Percentiles rank a stretch among this genome's conserved stretches.
Evolutionary conservation across 768 basidiomycete species (phyloP).

Genomic region (Macrolepiota albuminosa): DNA sequence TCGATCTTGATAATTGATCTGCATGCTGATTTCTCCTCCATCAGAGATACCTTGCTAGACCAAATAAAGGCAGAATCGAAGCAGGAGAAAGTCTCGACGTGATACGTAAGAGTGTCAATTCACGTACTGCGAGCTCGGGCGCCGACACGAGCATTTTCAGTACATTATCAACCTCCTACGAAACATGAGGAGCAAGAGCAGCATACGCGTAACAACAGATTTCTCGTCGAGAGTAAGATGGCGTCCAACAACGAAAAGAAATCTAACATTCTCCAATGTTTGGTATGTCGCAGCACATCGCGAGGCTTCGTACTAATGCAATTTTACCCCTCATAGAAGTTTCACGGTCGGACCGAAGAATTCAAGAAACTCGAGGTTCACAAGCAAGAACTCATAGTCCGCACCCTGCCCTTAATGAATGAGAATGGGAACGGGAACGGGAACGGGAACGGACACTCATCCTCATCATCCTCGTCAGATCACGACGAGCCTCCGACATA

Average conservation of each 20-base stretch:
- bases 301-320: not conserved
- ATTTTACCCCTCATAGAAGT: not conserved
- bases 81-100: not conserved
- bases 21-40: not conserved
- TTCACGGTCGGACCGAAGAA: not conserved
- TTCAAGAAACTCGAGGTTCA: not conserved
- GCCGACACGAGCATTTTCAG: not conserved
- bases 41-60: constrained; percentile 2
- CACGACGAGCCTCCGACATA: not conserved
- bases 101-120: not conserved
- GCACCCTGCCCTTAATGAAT: not conserved
- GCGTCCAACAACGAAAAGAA: not conserved
- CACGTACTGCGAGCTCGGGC: not conserved
- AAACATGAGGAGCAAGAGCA: not conserved
- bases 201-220: not conserved
- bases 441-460: not conserved
- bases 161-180: not conserved
- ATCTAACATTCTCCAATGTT: not conserved
- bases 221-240: constrained; percentile 4
- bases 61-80: constrained; percentile 3
- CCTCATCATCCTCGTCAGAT: not conserved
- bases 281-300: constrained; percentile 1
- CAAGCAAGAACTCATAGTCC: not conserved
- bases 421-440: not conserved
- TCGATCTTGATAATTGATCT: not conserved